phyloP scores from a whole-genome alignment of 345 rosid species.

The Alliaria petiolata region DNA sequence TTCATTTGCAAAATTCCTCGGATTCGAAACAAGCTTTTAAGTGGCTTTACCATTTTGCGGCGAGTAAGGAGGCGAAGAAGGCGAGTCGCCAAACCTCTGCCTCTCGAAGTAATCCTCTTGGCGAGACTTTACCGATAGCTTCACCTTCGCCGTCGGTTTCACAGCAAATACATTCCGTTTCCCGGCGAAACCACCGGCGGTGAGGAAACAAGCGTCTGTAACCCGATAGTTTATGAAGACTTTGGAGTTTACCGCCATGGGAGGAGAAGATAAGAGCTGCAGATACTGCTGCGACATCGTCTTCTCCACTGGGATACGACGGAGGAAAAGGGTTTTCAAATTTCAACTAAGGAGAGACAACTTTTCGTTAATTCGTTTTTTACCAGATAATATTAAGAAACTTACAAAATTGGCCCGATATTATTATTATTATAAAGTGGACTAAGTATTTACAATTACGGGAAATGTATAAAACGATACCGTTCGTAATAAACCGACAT shows the following conservation, averaged over 20 bases:
- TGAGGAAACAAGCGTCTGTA: neutral
- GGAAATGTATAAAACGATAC: neutral
- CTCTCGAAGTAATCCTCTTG: constrained; percentile 56
- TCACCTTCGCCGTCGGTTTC: constrained; percentile 24
- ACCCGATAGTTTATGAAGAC: constrained; percentile 34
- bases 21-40: neutral
- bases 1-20: neutral
- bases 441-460: neutral
- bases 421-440: neutral
- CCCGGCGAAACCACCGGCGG: constrained; percentile 1
- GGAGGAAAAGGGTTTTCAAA: constrained; percentile 11
- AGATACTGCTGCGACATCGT: constrained; percentile 23
- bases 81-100: constrained; percentile 32
- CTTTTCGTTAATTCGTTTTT: neutral
- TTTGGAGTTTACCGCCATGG: constrained; percentile 21
- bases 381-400: neutral
- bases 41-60: constrained; percentile 27
- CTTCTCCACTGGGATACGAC: constrained; percentile 4
- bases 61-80: constrained; percentile 28
- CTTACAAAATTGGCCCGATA: neutral
- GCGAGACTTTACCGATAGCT: constrained; percentile 49
- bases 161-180: constrained; percentile 16
- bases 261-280: constrained; percentile 35
- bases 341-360: neutral
- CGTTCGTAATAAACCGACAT: neutral